Percentiles rank a stretch among this genome's conserved stretches.
These are phyloP conservation scores for Hericium alpestre DNA, from an alignment of 768 basidiomycete genomes.

Conservation along the genomic window DNA sequence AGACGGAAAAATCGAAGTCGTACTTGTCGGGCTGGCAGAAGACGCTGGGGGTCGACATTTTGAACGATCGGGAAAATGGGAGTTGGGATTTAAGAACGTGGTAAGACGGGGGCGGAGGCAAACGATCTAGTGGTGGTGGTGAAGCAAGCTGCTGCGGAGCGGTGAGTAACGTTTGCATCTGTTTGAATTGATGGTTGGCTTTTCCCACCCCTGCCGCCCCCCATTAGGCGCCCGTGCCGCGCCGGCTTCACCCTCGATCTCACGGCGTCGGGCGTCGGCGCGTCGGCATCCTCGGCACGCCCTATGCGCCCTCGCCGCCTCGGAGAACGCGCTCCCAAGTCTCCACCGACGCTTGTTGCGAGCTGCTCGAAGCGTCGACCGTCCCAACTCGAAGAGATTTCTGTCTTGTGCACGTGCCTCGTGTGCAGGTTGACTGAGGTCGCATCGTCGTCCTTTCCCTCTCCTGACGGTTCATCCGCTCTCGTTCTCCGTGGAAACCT, in stretches of 20 bases:
- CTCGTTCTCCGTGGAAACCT: too few relatives aligned
- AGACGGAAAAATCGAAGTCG: background rate
- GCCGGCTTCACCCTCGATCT: background rate
- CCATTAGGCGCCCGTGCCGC: background rate
- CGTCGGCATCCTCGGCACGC: background rate
- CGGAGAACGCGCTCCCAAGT: background rate
- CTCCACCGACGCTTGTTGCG: background rate
- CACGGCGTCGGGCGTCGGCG: background rate
- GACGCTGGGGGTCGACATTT: background rate
- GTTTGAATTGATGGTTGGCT: too few relatives aligned
- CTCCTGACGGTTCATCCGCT: too few relatives aligned
- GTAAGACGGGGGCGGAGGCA: background rate
- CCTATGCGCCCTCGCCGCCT: background rate
- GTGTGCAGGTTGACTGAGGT: too few relatives aligned
- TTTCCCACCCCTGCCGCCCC: background rate
- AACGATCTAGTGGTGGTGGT: background rate
- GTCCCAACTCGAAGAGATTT: background rate
- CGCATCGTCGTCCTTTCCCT: too few relatives aligned
- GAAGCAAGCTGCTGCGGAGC: slow-evolving; percentile 9
- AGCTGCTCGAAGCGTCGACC: background rate
- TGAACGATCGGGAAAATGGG: background rate
- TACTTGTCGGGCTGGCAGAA: background rate
- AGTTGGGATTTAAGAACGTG: background rate
- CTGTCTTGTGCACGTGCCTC: too few relatives aligned
- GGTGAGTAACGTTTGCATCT: background rate